A percentile compares a stretch with the other conserved stretches of the same genome.
phyloP scores from a whole-genome alignment of 805 yeast species.

The Candida coleopterorum region DNA sequence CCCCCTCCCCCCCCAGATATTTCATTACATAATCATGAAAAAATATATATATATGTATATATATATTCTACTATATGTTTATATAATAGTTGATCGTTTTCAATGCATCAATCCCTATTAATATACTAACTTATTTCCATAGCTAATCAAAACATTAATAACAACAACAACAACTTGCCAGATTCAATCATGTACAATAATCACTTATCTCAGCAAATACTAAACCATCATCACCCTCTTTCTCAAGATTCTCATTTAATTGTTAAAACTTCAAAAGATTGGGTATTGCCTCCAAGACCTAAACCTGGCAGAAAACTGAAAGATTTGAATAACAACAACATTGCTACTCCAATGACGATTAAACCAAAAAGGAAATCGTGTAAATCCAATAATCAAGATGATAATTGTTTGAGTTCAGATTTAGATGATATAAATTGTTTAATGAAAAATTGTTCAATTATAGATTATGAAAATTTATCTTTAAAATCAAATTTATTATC shows the following conservation, averaged over 20 bases:
- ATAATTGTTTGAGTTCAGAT: not conserved
- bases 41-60: too few relatives aligned
- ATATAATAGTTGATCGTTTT: too few relatives aligned
- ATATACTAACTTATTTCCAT: too few relatives aligned
- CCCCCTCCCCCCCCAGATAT: too few relatives aligned
- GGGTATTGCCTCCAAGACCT: constrained; percentile 60
- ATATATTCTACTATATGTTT: too few relatives aligned
- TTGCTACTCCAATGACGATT: too few relatives aligned
- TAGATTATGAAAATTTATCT: constrained; percentile 30
- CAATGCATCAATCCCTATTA: too few relatives aligned
- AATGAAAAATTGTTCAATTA: constrained; percentile 7
- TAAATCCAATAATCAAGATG: not conserved
- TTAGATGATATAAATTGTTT: constrained; percentile 1
- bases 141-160: not conserved
- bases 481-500: constrained; percentile 31
- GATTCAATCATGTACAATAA: too few relatives aligned
- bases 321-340: not conserved
- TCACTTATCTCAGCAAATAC: not conserved
- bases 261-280: constrained; percentile 46
- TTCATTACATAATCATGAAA: too few relatives aligned
- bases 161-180: too few relatives aligned
- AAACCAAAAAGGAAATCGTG: not conserved
- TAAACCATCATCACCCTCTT: not conserved
- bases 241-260: not conserved
- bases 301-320: constrained; percentile 57